A percentile compares a stretch with the other conserved stretches of the same genome.
Conservation (phyloP, 345 rosid species). For the Barbarea vulgaris region DNA sequence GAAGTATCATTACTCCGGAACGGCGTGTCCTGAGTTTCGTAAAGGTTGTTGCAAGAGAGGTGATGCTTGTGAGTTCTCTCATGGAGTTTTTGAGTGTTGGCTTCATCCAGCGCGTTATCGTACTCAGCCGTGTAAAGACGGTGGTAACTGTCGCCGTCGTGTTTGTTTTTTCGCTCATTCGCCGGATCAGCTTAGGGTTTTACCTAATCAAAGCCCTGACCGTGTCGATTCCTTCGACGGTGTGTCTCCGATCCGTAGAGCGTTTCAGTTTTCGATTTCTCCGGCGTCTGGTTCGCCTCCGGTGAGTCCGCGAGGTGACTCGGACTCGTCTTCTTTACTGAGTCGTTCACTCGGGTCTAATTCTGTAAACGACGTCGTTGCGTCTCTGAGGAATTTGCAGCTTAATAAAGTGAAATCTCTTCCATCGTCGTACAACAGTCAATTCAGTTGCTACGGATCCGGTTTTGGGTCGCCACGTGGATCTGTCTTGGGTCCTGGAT, state of each 20-base stretch:
- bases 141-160: conserved; percentile 64
- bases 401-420: conserved; percentile 60
- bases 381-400: conserved; percentile 68
- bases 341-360: conserved; percentile 63
- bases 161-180: conserved; percentile 97
- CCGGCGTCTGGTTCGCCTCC: conserved; percentile 66
- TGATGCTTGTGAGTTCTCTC: conserved; percentile 85
- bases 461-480: conserved; percentile 65
- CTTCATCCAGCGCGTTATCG: conserved; percentile 90
- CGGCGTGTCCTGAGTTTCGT: conserved; percentile 83
- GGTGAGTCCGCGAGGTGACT: conserved; percentile 54
- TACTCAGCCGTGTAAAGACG: conserved; percentile 95
- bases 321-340: conserved; percentile 51
- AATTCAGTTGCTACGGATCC: conserved; percentile 35
- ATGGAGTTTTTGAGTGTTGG: conserved; percentile 99
- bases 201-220: conserved; percentile 62
- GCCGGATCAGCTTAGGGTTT: conserved; percentile 76
- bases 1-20: conserved; percentile 73
- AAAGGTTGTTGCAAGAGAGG: conserved; percentile 79
- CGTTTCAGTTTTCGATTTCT: conserved; percentile 56
- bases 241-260: conserved; percentile 41
- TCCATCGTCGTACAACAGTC: conserved; percentile 53
- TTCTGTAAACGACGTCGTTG: conserved; percentile 50
- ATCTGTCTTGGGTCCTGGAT: conserved; percentile 54
- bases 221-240: conserved; percentile 56